A percentile compares a stretch with the other conserved stretches of the same genome.
These are phyloP conservation scores for Pseudocercospora eumusae DNA, from an alignment of 2,329 filamentous ascomycete species.

Conservation along the genomic window DNA sequence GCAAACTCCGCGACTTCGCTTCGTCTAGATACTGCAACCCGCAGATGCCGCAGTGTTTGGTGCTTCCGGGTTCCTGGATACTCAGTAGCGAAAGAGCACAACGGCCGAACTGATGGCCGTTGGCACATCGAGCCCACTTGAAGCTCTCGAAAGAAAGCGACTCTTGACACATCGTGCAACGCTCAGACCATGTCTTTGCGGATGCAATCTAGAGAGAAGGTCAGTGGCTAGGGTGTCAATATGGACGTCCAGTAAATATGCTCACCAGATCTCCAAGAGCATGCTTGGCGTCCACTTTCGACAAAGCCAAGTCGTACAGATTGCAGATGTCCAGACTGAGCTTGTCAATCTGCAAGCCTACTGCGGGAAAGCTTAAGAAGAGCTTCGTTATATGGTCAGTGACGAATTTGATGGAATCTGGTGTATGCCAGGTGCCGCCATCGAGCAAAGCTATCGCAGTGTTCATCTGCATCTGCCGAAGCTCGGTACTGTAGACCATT, in stretches of 20 bases:
- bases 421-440: not conserved
- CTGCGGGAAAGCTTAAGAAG: not conserved
- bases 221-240: not conserved
- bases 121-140: conserved; percentile 50
- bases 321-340: conserved; percentile 15
- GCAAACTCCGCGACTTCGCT: conserved; percentile 33
- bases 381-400: not conserved
- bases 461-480: not conserved
- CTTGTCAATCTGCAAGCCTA: conserved; percentile 7
- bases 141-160: conserved; percentile 52
- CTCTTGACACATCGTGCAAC: conserved; percentile 56
- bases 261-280: conserved; percentile 8
- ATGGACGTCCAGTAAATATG: not conserved
- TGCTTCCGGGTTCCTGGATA: conserved; percentile 56
- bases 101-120: conserved; percentile 57
- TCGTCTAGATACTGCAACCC: conserved; percentile 52
- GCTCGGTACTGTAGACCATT: not conserved
- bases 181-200: conserved; percentile 43
- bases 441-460: not conserved
- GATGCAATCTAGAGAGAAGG: conserved; percentile 6
- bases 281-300: conserved; percentile 15
- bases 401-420: conserved; percentile 1
- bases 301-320: conserved; percentile 19
- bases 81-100: conserved; percentile 58
- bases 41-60: conserved; percentile 58